These are phyloP conservation scores for Luvunga scandens DNA, from an alignment of 345 rosid genomes.

Conservation along the genomic window DNA sequence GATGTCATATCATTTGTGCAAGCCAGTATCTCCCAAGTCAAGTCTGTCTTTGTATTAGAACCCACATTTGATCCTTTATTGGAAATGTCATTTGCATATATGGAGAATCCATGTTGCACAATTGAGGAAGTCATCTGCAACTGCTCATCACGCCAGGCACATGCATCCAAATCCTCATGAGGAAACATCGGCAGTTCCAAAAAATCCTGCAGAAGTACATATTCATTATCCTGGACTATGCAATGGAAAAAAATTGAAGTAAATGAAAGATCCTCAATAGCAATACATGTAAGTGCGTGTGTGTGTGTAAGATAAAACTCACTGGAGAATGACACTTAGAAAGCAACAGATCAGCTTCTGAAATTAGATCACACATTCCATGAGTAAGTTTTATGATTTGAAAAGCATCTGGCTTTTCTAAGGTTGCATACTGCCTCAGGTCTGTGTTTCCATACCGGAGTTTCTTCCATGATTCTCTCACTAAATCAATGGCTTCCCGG, in stretches of 20 bases:
- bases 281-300: no score
- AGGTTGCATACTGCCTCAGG: conserved; percentile 45
- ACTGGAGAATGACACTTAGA: conserved; percentile 46
- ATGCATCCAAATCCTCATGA: conserved; percentile 44
- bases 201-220: conserved; percentile 46
- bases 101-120: conserved; percentile 58
- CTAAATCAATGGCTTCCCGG: conserved; percentile 30
- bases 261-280: not conserved
- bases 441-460: conserved; percentile 42
- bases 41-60: conserved; percentile 25
- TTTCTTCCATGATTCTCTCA: conserved; percentile 65
- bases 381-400: conserved; percentile 41
- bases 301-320: conserved; percentile 13
- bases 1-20: conserved; percentile 28
- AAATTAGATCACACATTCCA: conserved; percentile 63
- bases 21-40: conserved; percentile 32
- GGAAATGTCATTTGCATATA: conserved; percentile 47
- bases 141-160: conserved; percentile 45
- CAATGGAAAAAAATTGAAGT: not conserved
- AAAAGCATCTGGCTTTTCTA: conserved; percentile 54
- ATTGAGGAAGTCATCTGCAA: conserved; percentile 53
- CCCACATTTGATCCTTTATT: conserved; percentile 29
- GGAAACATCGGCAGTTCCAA: conserved; percentile 33
- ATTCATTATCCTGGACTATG: conserved; percentile 10
- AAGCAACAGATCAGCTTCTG: conserved; percentile 65